Base-by-base conservation (phyloP, 371 early-diverging fungal genomes). In the Dentiscutata heterogama region DNA sequence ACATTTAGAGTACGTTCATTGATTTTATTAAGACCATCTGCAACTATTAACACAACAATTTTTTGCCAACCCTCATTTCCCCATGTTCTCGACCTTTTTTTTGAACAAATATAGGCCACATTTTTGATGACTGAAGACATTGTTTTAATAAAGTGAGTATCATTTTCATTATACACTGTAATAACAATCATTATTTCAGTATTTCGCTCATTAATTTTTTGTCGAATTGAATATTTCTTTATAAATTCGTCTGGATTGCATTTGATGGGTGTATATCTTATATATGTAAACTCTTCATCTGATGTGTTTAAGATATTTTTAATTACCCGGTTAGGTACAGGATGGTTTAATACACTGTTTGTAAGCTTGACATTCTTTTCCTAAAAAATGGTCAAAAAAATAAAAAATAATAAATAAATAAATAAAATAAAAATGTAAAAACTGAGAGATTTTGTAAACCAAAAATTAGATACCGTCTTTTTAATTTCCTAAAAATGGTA, bases 131-230 rank as follows among this genome's bases (percentile, higher is more conserved):
- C 91, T 0, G 93, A 89, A 63, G 87, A 85, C 91, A 95, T 94
- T 10, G 96, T 93, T 83, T 94, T 93, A 83, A 90, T 89, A 82
- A 96, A 96, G 54, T 95, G 88, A 18, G 88, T 85, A 76, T 94
- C 94, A 83, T 94, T 95, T 87, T 96, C 95, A 86, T 95, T 95
- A 89, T 95, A 95, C 95, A 95, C 94, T 35, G 97, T 97, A 84
- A 97, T 90, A 58, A 96, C 98, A 64, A 95, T 92, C 74, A 94
- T 94, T 25, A 98, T 85, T 86, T 98, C 98, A 11, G 98, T 98
- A 61, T 91, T 83, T 64, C 97, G 90, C 50, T 90, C 88, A 83
- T 92, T 92, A 61, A 94, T 86, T 72, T 90, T 89, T n/a, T 94
- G 97, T 14, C 97, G 91, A 76, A 98, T 88, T 0, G 94, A 93